Base-by-base conservation (phyloP, 148 eudicot genomes). In the Simmondsia chinensis region DNA sequence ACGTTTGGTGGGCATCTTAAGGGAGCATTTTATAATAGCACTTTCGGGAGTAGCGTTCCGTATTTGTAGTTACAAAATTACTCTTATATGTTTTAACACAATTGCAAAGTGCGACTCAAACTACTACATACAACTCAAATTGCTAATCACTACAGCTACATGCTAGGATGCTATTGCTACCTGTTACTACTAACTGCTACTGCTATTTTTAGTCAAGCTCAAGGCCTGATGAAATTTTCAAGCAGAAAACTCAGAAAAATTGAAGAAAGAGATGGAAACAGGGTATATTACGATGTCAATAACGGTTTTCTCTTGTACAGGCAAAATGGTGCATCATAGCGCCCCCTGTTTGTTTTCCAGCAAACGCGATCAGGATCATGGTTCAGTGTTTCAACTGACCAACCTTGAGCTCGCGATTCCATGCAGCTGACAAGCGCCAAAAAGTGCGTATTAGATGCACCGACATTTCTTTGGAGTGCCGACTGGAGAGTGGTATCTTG, bases 331-430 rank as follows among this genome's bases (percentile, higher is more conserved):
- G 48, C 36, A 29, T 33, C 52, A 42, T 41, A 26, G 44, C 43
- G 44, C 40, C 68, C 60, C 18, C 48, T 34, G 12, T 58, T 59
- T 39, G 59, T 61, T 59, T 69, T 72, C 97, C 95, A 91, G 66
- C 97, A 91, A 39, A 91, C 69, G 70, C 62, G 79, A 48, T 82
- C 76, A 43, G 53, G 64, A 54, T 60, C 73, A 21, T 63, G 56
- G 30, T 70, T 76, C 51, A 66, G n/a, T 33, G 63, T 46, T 59
- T 63, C 56, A 33, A 19, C 48, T 36, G 56, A 71, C 97, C 95
- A 91, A 13, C 83, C 75, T 54, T 59, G 64, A 24, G 84, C 78
- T 39, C 60, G 37, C 2, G 40, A 53, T 47, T 79, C 78, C 38
- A 56, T 49, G 57, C 97, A 91, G 64, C 69, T 72, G 19, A 57